These are phyloP conservation scores for Tubosaeta sp. DNA, from an alignment of 768 basidiomycete genomes.

Conservation along the genomic window DNA sequence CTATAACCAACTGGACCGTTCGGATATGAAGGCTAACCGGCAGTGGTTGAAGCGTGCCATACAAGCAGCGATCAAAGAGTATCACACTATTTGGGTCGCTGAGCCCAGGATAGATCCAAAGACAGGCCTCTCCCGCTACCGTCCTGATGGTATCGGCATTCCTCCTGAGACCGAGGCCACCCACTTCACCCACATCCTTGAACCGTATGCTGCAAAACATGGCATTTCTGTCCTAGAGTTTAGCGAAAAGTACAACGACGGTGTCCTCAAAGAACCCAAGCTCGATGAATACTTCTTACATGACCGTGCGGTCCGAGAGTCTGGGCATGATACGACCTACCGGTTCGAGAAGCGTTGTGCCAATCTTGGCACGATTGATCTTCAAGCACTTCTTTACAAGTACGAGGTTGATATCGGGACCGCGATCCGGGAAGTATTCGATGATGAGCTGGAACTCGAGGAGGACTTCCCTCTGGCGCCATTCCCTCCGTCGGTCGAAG, in stretches of 20 bases:
- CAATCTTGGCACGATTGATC: constrained; percentile 93
- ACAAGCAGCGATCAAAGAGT: constrained; percentile 97
- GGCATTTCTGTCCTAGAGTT: constrained; percentile 94
- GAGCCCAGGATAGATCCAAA: constrained; percentile 92
- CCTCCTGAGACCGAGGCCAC: constrained; percentile 98
- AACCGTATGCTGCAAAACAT: constrained; percentile 90
- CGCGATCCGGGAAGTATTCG: constrained; percentile 92
- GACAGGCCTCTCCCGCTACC: constrained; percentile 91
- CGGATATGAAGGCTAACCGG: constrained; percentile 71
- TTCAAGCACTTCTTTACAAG: constrained; percentile 96
- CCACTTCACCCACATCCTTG: constrained; percentile 96
- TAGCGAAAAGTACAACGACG: constrained; percentile 92
- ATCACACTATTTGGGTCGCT: constrained; percentile 96
- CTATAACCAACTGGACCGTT: constrained; percentile 91
- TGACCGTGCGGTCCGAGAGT: constrained; percentile 94
- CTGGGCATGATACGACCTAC: constrained; percentile 95
- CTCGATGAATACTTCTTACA: constrained; percentile 98
- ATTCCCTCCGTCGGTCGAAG: constrained; percentile 78
- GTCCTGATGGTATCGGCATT: constrained; percentile 91
- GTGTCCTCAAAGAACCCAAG: constrained; percentile 73
- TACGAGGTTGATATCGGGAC: constrained; percentile 99
- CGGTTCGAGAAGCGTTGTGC: constrained; percentile 97
- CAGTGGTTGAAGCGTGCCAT: constrained; percentile 94
- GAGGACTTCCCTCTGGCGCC: constrained; percentile 90
- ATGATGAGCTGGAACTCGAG: constrained; percentile 86